A percentile compares a stretch with the other conserved stretches of the same genome.
phyloP scores from a whole-genome alignment of 768 basidiomycete genomes.

The Amanita muscaria region DNA sequence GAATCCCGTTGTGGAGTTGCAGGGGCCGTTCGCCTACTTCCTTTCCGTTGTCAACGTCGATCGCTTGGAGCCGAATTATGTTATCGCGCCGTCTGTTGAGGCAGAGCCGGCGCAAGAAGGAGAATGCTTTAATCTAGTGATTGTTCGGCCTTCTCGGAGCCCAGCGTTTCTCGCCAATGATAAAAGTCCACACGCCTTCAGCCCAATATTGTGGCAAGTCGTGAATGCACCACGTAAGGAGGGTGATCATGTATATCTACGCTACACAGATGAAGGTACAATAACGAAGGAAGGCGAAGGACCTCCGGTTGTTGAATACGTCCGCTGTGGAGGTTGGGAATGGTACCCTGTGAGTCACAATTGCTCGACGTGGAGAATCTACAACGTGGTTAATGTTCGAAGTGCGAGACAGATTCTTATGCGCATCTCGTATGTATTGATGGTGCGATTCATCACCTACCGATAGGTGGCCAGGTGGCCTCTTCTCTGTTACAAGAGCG shows the following conservation, averaged over 20 bases:
- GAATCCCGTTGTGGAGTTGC: conserved; percentile 34
- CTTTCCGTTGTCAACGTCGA: conserved; percentile 76
- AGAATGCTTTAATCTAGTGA: conserved; percentile 60
- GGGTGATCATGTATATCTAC: conserved; percentile 59
- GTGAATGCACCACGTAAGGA: conserved; percentile 67
- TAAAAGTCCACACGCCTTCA: conserved; percentile 39
- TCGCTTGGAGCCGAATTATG: conserved; percentile 76
- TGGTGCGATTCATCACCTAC: conserved; percentile 60
- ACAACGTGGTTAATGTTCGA: conserved; percentile 4
- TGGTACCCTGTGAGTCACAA: conserved; percentile 67
- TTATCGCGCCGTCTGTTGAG: conserved; percentile 59
- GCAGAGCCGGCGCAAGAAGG: conserved; percentile 34
- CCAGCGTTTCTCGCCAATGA: conserved; percentile 35
- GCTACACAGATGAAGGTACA: conserved; percentile 41
- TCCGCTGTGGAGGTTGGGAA: conserved; percentile 73
- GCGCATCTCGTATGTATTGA: conserved; percentile 78
- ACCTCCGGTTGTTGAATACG: conserved; percentile 61
- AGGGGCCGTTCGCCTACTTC: conserved; percentile 85
- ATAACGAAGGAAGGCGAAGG: conserved; percentile 36
- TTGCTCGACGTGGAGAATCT: neutral
- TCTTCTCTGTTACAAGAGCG: conserved; percentile 34
- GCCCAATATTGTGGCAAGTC: conserved; percentile 41
- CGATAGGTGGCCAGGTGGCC: conserved; percentile 46
- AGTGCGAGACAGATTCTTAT: conserved; percentile 51
- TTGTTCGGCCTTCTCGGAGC: conserved; percentile 65